Conservation (phyloP, 345 rosid species). For the Microthlaspi erraticum region DNA sequence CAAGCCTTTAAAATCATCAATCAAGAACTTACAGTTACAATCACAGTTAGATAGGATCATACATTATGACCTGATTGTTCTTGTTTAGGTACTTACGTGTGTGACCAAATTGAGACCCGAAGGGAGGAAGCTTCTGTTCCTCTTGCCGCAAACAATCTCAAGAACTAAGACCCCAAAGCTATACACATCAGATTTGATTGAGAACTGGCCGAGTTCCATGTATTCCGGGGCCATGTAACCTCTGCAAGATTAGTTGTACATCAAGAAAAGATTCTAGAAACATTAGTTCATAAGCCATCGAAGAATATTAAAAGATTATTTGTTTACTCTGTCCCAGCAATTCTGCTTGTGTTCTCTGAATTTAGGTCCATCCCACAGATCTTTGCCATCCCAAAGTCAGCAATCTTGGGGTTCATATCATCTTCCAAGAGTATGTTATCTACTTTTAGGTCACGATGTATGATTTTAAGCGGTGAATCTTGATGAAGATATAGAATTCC, state of each 20-base stretch:
- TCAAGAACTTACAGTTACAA: background rate
- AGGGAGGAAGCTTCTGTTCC: background rate
- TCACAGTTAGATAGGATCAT: too few species aligned
- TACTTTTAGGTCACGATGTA: constrained; percentile 46
- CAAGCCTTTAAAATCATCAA: background rate
- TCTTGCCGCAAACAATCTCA: constrained; percentile 21
- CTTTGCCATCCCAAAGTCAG: constrained; percentile 33
- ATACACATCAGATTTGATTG: constrained; percentile 30
- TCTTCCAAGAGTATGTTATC: constrained; percentile 43
- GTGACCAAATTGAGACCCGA: background rate
- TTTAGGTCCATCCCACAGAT: constrained; percentile 13
- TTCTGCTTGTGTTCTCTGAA: background rate
- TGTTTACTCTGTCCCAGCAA: background rate
- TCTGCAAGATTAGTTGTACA: background rate
- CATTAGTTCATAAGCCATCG: background rate
- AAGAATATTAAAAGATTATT: background rate
- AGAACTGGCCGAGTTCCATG: background rate
- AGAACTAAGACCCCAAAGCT: constrained; percentile 28
- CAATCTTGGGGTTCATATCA: constrained; percentile 26
- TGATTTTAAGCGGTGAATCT: constrained; percentile 46
- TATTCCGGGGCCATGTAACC: constrained; percentile 35
- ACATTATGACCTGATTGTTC: too few species aligned
- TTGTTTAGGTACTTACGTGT: background rate
- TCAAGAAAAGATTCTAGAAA: background rate
- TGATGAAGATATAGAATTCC: constrained; percentile 46